Evolutionary conservation across 164 flowering plant genomes (phyloP), one percentile per base, ranked within the genome.

Genomic region (Cinnamomum micranthum): DNA sequence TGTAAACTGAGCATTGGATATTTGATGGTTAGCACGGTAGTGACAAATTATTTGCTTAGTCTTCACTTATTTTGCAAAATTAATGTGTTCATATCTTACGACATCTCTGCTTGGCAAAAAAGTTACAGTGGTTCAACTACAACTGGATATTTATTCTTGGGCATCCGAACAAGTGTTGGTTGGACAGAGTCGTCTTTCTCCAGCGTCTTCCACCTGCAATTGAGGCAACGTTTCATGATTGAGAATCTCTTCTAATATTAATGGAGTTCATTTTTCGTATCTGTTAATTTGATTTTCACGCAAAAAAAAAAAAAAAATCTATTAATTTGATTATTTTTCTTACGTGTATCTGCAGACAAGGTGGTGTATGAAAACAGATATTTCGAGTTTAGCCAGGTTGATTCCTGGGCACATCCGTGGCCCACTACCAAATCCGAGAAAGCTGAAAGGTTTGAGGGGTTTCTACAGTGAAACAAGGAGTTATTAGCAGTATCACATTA

Each of bases 91-190:
- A 17, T 55, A 17, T 4, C 20, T 55, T 55, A 1, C 2, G 20
- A 17, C n/a, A 55, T 55, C 19, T 5, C 60, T 55, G 60, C n/a
- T 55, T 17, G 20, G 19, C 3, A 20, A 20, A 20, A 55, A 55
- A 1, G 60, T 55, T 20, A 55, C 60, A 87, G 82, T 55, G 82
- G 62, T 76, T 87, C 88, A 66, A 86, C 92, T 17, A 76, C 64
- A 66, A 88, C 72, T 4, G 94, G 89, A 22, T 82, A 86, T 82
- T 88, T 90, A 85, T 85, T 90, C 77, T 71, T 90, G 47, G 92
- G 94, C 92, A 90, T 88, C 78, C 91, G 74, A 7, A 88, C 90
- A 5, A 87, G 89, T 41, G 91, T 88, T 78, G 94, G 85, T 74
- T 84, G 88, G 75, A 87, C 85, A 5, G 89, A 73, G 23, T 86